phyloP scores from a whole-genome alignment of 148 eudicot genomes.

The Chenopodium quinoa region DNA sequence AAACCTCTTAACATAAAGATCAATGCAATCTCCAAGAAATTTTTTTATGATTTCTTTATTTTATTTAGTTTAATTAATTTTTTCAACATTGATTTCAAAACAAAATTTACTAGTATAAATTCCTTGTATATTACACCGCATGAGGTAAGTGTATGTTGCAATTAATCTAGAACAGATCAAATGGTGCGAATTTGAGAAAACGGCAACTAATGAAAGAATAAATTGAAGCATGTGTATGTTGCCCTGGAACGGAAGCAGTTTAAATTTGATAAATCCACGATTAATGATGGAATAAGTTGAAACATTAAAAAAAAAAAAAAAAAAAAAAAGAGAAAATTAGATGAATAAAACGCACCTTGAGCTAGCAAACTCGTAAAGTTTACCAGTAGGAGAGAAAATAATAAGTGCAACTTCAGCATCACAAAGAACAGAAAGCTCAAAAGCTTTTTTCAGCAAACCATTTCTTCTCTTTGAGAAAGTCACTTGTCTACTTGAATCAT shows the following conservation, averaged over 20 bases:
- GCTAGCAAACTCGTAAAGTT: conserved; percentile 65
- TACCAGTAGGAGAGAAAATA: conserved; percentile 58
- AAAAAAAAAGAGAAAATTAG: neutral
- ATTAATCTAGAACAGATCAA: too few species aligned
- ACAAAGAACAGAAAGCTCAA: conserved; percentile 67
- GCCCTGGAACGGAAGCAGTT: too few species aligned
- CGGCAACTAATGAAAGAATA: neutral
- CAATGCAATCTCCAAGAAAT: conserved; percentile 26
- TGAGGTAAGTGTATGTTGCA: too few species aligned
- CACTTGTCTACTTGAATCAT: conserved; percentile 66
- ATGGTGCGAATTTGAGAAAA: neutral
- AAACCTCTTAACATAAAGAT: neutral
- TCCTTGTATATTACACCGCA: too few species aligned
- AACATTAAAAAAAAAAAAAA: neutral
- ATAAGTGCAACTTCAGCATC: conserved; percentile 68
- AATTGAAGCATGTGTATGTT: neutral
- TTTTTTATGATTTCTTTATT: neutral
- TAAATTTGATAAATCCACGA: too few species aligned
- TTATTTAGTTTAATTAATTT: neutral
- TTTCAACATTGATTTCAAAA: neutral
- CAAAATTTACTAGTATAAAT: too few species aligned
- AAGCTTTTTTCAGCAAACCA: conserved; percentile 69
- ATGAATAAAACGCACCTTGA: conserved; percentile 40
- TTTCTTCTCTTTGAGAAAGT: conserved; percentile 76
- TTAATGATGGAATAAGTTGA: neutral